Percentiles rank a stretch among this genome's conserved stretches.
phyloP scores from a whole-genome alignment of 1,139 yeast genomes.

The Kodamaea ohmeri region DNA sequence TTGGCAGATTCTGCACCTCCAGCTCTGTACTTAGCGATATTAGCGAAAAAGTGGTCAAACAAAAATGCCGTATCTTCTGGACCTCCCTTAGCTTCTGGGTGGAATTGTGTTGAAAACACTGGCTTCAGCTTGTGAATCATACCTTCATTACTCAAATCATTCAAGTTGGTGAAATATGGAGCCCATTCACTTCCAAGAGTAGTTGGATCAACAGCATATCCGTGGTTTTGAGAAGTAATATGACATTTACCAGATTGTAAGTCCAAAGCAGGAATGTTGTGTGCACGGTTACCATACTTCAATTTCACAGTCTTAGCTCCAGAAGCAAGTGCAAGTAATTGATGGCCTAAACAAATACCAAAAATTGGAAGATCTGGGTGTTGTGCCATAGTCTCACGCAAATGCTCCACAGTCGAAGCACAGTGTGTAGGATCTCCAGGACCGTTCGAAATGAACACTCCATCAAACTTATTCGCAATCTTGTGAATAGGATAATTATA shows the following conservation, averaged over 20 bases:
- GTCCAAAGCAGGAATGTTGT: conserved; percentile 94
- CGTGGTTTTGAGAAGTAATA: conserved; percentile 97
- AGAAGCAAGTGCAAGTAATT: conserved; percentile 86
- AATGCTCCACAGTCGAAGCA: conserved; percentile 69
- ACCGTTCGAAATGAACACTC: conserved; percentile 91
- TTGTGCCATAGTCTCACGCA: conserved; percentile 65
- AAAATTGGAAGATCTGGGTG: conserved; percentile 79
- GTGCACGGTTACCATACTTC: conserved; percentile 98
- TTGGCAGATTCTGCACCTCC: too few species aligned
- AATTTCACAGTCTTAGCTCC: conserved; percentile 92
- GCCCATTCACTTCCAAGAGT: conserved; percentile 82
- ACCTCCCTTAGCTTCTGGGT: conserved; percentile 99
- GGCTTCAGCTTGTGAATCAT: conserved; percentile 87
- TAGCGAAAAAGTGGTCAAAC: conserved; percentile 82
- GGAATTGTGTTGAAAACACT: conserved; percentile 94
- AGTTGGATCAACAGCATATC: conserved; percentile 87
- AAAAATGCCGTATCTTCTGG: conserved; percentile 88
- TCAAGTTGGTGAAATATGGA: conserved; percentile 81
- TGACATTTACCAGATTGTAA: conserved; percentile 88
- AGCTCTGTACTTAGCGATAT: conserved; percentile 64
- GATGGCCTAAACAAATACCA: conserved; percentile 97
- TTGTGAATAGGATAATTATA: conserved; percentile 90
- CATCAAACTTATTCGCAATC: conserved; percentile 90
- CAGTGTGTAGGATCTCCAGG: conserved; percentile 99
- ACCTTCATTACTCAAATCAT: conserved; percentile 95